Percentiles rank a stretch among this genome's conserved stretches.
Conservation (phyloP, 2,329 filamentous ascomycete species). For the Ophiognomonia clavigignenti-juglandacearum region DNA sequence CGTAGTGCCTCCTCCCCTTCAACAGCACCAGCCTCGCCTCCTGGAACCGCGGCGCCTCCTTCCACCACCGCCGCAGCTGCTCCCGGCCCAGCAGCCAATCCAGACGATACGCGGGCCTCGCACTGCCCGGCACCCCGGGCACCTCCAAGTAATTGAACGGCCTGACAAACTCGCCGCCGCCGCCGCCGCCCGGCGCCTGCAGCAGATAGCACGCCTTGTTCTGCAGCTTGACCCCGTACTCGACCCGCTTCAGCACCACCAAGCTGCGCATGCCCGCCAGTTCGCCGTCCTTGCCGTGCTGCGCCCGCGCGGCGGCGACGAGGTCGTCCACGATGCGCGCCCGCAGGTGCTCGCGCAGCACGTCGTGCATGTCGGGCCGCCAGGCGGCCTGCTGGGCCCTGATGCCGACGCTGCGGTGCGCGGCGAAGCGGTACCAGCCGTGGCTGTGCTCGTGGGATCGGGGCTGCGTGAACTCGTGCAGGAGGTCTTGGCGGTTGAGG, state of each 20-base stretch:
- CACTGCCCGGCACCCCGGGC: slow-evolving; percentile 26
- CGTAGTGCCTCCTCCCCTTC: slow-evolving; percentile 34
- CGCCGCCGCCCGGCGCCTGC: no score
- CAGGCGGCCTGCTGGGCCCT: slow-evolving; percentile 29
- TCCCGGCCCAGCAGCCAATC: slow-evolving; percentile 43
- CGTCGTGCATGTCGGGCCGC: slow-evolving; percentile 51
- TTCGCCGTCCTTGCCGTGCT: slow-evolving; percentile 18
- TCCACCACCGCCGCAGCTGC: slow-evolving; percentile 36
- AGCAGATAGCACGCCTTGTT: slow-evolving; percentile 44
- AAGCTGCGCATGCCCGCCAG: slow-evolving; percentile 35
- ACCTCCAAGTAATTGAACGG: slow-evolving; percentile 43
- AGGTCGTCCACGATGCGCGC: slow-evolving; percentile 42
- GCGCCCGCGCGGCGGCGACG: slow-evolving; percentile 30
- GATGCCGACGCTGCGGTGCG: slow-evolving; percentile 5
- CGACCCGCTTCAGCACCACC: slow-evolving; percentile 38
- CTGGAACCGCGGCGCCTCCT: slow-evolving; percentile 27
- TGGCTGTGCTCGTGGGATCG: slow-evolving; percentile 16
- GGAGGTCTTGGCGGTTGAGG: slow-evolving; percentile 28
- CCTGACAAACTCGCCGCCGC: slow-evolving; percentile 20
- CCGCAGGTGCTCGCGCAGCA: slow-evolving; percentile 47
- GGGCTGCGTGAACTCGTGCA: slow-evolving; percentile 20
- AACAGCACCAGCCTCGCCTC: slow-evolving; percentile 39
- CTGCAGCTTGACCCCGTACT: slow-evolving; percentile 33
- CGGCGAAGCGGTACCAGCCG: slow-evolving; percentile 16
- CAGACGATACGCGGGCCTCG: slow-evolving; percentile 50